These are phyloP conservation scores for Trametes punicea DNA, from an alignment of 768 basidiomycete species.

Conservation along the genomic window DNA sequence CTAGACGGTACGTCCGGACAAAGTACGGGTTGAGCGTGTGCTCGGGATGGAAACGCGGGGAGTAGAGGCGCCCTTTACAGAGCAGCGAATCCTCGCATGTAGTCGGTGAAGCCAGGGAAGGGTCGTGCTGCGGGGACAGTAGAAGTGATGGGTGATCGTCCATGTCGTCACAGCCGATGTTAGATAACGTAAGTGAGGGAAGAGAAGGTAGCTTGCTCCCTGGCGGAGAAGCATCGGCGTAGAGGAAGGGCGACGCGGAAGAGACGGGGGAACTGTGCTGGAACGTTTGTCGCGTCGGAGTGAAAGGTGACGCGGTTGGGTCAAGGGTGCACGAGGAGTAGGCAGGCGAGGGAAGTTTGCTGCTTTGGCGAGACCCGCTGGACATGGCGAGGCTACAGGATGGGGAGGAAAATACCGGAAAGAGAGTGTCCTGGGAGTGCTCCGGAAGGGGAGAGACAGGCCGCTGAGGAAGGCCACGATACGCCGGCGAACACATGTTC, in stretches of 20 bases:
- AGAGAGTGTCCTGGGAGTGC: constrained; percentile 15
- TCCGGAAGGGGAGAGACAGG: constrained; percentile 15
- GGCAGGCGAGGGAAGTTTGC: constrained; percentile 21
- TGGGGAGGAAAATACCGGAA: constrained; percentile 18
- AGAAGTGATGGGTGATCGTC: constrained; percentile 19
- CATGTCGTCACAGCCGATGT: constrained; percentile 18
- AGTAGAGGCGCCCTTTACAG: constrained; percentile 34
- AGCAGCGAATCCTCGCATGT: constrained; percentile 17
- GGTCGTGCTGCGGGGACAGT: constrained; percentile 7
- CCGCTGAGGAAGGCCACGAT: constrained; percentile 6
- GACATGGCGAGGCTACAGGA: constrained; percentile 24
- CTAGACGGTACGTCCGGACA: constrained; percentile 54
- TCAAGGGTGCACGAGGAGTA: constrained; percentile 16
- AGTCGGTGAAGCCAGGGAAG: constrained; percentile 3
- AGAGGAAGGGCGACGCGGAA: constrained; percentile 16
- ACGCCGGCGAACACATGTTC: constrained; percentile 5
- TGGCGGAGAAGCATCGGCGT: constrained; percentile 15
- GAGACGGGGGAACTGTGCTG: constrained; percentile 17
- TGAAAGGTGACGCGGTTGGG: constrained; percentile 21
- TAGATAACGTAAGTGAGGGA: constrained; percentile 25
- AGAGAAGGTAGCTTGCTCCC: constrained; percentile 22
- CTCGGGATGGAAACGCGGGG: constrained; percentile 53
- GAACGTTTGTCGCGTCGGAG: constrained; percentile 22
- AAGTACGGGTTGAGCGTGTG: constrained; percentile 64
- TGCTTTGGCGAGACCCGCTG: constrained; percentile 26